phyloP scores from a whole-genome alignment of 345 rosid genomes.

The Citrus glauca region DNA sequence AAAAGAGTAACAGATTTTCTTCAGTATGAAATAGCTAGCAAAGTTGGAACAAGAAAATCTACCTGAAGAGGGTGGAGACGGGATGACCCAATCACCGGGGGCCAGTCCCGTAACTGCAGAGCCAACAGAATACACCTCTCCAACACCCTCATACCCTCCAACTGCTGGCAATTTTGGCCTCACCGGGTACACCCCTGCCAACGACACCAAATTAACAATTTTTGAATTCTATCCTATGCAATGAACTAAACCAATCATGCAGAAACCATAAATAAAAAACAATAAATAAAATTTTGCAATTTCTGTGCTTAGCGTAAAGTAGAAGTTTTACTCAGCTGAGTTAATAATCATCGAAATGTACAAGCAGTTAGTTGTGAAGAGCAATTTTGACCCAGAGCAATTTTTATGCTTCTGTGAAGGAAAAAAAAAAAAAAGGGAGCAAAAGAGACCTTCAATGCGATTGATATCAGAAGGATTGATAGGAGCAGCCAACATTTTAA shows the following conservation, averaged over 20 bases:
- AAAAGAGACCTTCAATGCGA: constrained; percentile 65
- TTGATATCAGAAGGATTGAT: constrained; percentile 92
- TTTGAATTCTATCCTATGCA: not conserved
- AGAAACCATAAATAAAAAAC: not conserved
- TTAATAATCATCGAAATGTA: not conserved
- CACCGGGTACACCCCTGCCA: constrained; percentile 80
- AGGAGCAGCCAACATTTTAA: constrained; percentile 86
- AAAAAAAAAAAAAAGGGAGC: not conserved
- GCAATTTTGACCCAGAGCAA: not conserved
- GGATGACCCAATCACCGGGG: constrained; percentile 84
- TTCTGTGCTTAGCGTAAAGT: not conserved
- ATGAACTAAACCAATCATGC: not conserved
- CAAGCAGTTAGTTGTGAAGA: not conserved
- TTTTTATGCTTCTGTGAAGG: not conserved
- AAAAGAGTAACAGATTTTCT: not conserved
- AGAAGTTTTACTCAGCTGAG: not conserved
- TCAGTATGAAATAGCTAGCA: not conserved
- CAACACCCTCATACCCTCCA: constrained; percentile 96
- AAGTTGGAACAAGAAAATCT: not conserved
- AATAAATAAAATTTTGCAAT: not conserved
- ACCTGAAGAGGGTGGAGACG: constrained; percentile 86
- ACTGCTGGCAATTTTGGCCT: constrained; percentile 87
- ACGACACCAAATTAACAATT: not conserved
- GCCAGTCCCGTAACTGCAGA: constrained; percentile 55
- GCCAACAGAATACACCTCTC: constrained; percentile 69